Percentiles rank a stretch among this genome's conserved stretches.
phyloP scores from a whole-genome alignment of 169 alveolate genomes.

The Cryptosporidium sp. region DNA sequence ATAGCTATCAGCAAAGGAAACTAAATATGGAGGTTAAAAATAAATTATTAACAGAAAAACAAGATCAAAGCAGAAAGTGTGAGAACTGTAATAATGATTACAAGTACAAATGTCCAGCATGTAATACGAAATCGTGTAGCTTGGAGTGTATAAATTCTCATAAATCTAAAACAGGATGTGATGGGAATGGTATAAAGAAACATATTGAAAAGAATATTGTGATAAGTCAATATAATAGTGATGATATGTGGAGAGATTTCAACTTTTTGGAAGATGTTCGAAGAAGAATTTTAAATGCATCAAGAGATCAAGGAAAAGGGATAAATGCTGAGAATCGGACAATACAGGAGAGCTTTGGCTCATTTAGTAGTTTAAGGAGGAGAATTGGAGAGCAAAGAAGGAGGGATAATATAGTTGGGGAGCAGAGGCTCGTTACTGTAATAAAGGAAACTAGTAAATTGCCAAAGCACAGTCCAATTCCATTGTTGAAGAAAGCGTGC shows the following conservation, averaged over 20 bases:
- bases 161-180: slow-evolving; percentile 62
- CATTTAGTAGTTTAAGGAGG: not conserved
- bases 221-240: slow-evolving; percentile 22
- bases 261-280: slow-evolving; percentile 33
- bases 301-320: not conserved
- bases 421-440: not conserved
- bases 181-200: slow-evolving; percentile 37
- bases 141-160: slow-evolving; percentile 70
- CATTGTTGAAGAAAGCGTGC: slow-evolving; percentile 59
- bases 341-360: not conserved
- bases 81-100: slow-evolving; percentile 25
- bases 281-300: slow-evolving; percentile 13
- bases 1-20: not conserved
- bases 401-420: not conserved
- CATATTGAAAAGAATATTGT: slow-evolving; percentile 19
- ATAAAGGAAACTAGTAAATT: slow-evolving; percentile 9
- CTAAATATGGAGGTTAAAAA: not conserved
- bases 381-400: not conserved
- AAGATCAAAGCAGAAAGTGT: slow-evolving; percentile 7
- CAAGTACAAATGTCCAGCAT: slow-evolving; percentile 76
- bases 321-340: not conserved
- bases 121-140: slow-evolving; percentile 60
- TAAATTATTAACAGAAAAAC: not conserved
- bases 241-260: slow-evolving; percentile 30
- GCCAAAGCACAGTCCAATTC: slow-evolving; percentile 23